Base-by-base conservation (phyloP, 2,329 filamentous ascomycete genomes). In the Colletotrichum endophyticum region DNA sequence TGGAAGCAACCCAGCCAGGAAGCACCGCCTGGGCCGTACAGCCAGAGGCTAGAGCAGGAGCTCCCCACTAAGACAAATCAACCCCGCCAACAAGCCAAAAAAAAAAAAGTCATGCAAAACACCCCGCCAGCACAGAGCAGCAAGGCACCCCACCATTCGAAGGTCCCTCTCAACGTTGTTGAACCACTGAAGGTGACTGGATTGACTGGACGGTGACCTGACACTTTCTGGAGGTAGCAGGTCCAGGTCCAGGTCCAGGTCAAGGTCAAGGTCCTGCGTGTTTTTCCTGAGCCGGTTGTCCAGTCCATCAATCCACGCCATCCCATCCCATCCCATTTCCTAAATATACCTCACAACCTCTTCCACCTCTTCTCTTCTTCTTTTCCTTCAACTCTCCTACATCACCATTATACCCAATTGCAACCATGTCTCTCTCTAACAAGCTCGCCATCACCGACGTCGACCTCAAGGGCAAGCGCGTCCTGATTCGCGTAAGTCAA, bases 381-480 rank as follows among this genome's bases (percentile, higher is more conserved):
- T 69, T 79, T 73, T 63, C 44, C 75, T 59, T 78, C 82, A 79
- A 76, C 78, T 79, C 71, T 66, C 61, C 68, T 78, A 44, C 66
- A 69, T 53, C 73, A 68, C 73, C 68, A 73, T 66, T 66, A 80
- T 57, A 76, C 62, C 76, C 66, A 77, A 80, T 78, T 72, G 77
- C 79, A 84, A 92, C 83, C 77, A 99, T 99, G 97, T 99, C 97
- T 93, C 95, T 99, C 85, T 95, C 96, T 83, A 98, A 93, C 92
- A 99, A 99, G 92, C 95, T 99, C 83, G 95, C 96, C 81, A 98
- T 99, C 88, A 95, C 93, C 80, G 96, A 99, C 85, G 94, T 98
- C 84, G 96, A 99, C 88, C 91, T 99, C 88, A 98, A 98, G 93
- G 96, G 91, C 92, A 99, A 99, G 93, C 93, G 96, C 83, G 97